Evolutionary conservation across 2,329 filamentous ascomycete genomes (phyloP), one percentile per base, ranked within the genome.

Genomic region (Botrytis hyacinthi): DNA sequence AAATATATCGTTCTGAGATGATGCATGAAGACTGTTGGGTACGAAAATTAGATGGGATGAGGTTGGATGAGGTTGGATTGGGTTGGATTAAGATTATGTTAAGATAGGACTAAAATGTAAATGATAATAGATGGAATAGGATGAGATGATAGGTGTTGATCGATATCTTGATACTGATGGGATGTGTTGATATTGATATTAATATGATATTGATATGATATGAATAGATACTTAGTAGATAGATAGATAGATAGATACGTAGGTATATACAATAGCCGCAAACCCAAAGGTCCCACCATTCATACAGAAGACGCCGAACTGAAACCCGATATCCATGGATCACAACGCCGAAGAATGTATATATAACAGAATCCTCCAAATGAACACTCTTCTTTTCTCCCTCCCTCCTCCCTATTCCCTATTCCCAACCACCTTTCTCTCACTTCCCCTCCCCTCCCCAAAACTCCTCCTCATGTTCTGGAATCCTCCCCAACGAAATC

Each of bases 401-500:
- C 22, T 12, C 26, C 26, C 37, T 14, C 8, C 26, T 20, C 40
- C 40, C 40, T 14, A 42, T 14, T 42, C 16, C 16, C 42, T 18
- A 44, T 20, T 20, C 42, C 42, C 42, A 44, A 0, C 42, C 48
- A 51, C 22, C 20, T 22, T 3, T 14, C 14, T 26, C 59, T 40
- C 37, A 26, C 60, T 10, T 37, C 35, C 26, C 37, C 59, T 16
- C 37, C 46, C 14, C 16, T 1, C 14, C 63, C 44, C 22, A 5
- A 20, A 40, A 40, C 32, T 7, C n/a, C 65, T 57, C 48, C n/a
- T 40, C 48, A 42, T 57, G 18, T 14, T 68, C 66, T 3, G 66
- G 66, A 44, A 68, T 68, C 40, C 66, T 68, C 18, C 66, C 40
- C 7, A 68, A 14, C 20, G 66, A 68, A 32, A 68, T 16, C 26